Conservation (phyloP, 352 stramenopile species). For the Detonula confervacea region DNA sequence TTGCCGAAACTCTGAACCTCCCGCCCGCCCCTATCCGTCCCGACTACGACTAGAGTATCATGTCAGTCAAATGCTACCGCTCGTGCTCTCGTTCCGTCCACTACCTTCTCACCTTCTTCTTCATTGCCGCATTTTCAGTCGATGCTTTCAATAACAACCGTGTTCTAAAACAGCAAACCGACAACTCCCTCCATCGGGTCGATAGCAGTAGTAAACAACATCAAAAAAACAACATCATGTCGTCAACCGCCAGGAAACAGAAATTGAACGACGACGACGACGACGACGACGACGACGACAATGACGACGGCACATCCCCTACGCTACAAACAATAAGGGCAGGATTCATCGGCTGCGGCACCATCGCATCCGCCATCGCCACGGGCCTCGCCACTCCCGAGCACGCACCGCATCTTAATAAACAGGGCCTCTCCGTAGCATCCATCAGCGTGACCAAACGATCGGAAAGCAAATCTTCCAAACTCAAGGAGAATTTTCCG, state of each 20-base stretch:
- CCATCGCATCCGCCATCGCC: constrained; percentile 75
- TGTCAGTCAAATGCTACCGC: neutral
- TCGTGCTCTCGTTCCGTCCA: neutral
- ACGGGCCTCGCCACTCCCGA: constrained; percentile 57
- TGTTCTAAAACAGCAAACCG: neutral
- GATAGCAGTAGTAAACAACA: too few species aligned
- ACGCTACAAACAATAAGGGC: constrained; percentile 21
- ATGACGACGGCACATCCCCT: neutral
- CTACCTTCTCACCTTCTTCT: neutral
- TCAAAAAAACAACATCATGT: too few species aligned
- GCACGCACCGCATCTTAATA: constrained; percentile 4
- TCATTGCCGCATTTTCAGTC: neutral
- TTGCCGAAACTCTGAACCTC: too few species aligned
- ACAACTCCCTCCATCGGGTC: too few species aligned
- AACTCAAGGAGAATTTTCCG: constrained; percentile 52
- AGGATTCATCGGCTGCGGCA: constrained; percentile 80
- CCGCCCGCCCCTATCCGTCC: too few species aligned
- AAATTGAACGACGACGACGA: neutral
- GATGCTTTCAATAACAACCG: neutral
- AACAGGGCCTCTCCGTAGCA: constrained; percentile 15
- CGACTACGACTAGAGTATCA: too few species aligned
- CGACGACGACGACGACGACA: too few species aligned
- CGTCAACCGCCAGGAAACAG: neutral
- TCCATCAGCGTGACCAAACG: constrained; percentile 62
- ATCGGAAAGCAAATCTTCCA: constrained; percentile 61